Evolutionary conservation across 2,329 filamentous ascomycete species (phyloP).

Genomic region (Neodidymelliopsis sp.): DNA sequence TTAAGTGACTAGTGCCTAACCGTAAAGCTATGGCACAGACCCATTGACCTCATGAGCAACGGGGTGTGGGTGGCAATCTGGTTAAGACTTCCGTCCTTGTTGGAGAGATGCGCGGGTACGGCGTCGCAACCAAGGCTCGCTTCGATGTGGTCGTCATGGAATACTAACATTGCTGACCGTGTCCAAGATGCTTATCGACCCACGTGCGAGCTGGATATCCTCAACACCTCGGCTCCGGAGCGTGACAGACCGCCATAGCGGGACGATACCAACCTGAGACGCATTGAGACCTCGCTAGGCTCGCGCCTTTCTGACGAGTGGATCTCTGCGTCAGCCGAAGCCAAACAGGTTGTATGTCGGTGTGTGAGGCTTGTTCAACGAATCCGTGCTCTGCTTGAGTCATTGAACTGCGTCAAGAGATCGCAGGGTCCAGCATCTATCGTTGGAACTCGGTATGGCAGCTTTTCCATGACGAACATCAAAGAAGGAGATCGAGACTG

Average conservation of each 20-base stretch:
- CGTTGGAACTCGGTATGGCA: conserved; percentile 49
- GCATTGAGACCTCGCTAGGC: conserved; percentile 62
- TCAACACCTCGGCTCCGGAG: conserved; percentile 45
- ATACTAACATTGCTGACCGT: conserved; percentile 34
- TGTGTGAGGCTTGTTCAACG: conserved; percentile 53
- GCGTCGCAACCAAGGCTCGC: conserved; percentile 34
- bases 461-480: conserved; percentile 28
- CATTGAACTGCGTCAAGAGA: conserved; percentile 39
- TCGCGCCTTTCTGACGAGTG: conserved; percentile 67
- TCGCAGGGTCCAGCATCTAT: conserved; percentile 34
- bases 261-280: conserved; percentile 42
- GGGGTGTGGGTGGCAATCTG: conserved; percentile 55
- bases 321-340: conserved; percentile 48
- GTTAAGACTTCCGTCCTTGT: conserved; percentile 48
- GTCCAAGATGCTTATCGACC: conserved; percentile 35
- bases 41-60: conserved; percentile 48
- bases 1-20: conserved; percentile 55
- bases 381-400: conserved; percentile 48
- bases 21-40: conserved; percentile 60
- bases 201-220: conserved; percentile 12
- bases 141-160: conserved; percentile 21
- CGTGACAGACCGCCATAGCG: conserved; percentile 46
- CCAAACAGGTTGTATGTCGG: conserved; percentile 49
- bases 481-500: conserved; percentile 5
- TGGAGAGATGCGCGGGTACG: conserved; percentile 60